Percentiles rank a stretch among this genome's conserved stretches.
Evolutionary conservation across 495 filamentous ascomycete genomes (phyloP).

Genomic region (Tuber magnatum): DNA sequence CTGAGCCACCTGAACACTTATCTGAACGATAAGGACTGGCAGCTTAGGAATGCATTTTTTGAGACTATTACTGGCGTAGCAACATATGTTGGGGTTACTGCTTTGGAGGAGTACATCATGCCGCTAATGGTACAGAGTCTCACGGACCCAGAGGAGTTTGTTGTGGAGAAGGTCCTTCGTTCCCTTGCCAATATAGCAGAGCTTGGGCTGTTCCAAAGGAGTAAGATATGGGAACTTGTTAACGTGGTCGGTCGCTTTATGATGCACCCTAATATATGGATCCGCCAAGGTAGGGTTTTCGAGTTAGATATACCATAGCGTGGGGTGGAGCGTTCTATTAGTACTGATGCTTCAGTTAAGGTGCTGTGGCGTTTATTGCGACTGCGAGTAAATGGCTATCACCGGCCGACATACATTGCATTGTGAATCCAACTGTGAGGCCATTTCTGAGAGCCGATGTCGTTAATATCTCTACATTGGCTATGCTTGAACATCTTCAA

Average conservation of each 20-base stretch:
- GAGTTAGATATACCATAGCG: neutral
- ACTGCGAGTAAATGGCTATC: constrained; percentile 71
- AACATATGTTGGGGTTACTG: constrained; percentile 76
- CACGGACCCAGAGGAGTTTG: constrained; percentile 90
- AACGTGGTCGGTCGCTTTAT: constrained; percentile 71
- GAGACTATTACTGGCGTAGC: constrained; percentile 91
- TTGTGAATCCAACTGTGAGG: constrained; percentile 67
- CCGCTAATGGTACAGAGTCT: constrained; percentile 96
- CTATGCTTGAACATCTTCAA: constrained; percentile 74
- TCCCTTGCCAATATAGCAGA: constrained; percentile 85
- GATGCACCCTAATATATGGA: constrained; percentile 92
- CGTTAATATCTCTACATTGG: constrained; percentile 58
- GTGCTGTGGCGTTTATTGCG: constrained; percentile 72
- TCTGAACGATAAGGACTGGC: constrained; percentile 93
- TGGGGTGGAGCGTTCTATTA: constrained; percentile 5
- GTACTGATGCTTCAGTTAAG: constrained; percentile 31
- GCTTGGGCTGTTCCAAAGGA: constrained; percentile 75
- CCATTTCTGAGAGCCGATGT: constrained; percentile 72
- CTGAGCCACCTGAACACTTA: constrained; percentile 96
- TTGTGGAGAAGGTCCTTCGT: constrained; percentile 81
- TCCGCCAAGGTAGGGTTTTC: constrained; percentile 55
- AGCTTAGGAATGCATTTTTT: constrained; percentile 92
- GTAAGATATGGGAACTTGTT: constrained; percentile 80
- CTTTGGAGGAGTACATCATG: constrained; percentile 89
- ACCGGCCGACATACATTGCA: constrained; percentile 70